Evolutionary conservation across 2,329 filamentous ascomycete species (phyloP).

Genomic region (Sporothrix inflata): DNA sequence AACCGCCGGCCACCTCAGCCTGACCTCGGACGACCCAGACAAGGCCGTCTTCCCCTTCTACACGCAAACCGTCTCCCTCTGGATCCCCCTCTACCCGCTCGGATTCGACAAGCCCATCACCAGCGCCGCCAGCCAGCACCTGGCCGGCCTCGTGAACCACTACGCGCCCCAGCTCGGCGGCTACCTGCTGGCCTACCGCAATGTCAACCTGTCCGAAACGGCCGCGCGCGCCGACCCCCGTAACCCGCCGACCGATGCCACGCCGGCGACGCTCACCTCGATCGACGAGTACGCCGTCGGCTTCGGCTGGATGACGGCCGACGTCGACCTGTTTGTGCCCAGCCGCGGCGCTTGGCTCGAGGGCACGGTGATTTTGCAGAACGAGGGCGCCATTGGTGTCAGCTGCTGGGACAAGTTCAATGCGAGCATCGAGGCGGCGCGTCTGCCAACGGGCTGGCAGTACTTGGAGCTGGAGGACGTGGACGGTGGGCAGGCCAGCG

Average conservation of each 20-base stretch:
- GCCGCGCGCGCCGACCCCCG: constrained; percentile 52
- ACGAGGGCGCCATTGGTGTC: constrained; percentile 84
- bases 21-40: constrained; percentile 4
- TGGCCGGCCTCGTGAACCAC: constrained; percentile 73
- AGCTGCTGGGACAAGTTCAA: constrained; percentile 93
- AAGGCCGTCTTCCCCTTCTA: constrained; percentile 67
- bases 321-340: constrained; percentile 82
- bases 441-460: constrained; percentile 77
- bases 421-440: constrained; percentile 76
- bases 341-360: constrained; percentile 73
- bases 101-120: constrained; percentile 72
- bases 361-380: constrained; percentile 82
- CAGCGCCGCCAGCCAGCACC: constrained; percentile 72
- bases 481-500: constrained; percentile 37
- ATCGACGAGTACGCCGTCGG: constrained; percentile 83
- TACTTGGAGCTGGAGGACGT: constrained; percentile 64
- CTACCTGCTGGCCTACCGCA: constrained; percentile 74
- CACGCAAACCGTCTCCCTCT: constrained; percentile 78
- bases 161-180: constrained; percentile 74
- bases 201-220: constrained; percentile 65
- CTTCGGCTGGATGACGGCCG: constrained; percentile 86
- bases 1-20: not conserved
- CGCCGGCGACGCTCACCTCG: constrained; percentile 51
- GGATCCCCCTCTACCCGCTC: constrained; percentile 72
- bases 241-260: constrained; percentile 53